phyloP scores from a whole-genome alignment of 2,329 filamentous ascomycete species.

The Curvularia verruculosa region DNA sequence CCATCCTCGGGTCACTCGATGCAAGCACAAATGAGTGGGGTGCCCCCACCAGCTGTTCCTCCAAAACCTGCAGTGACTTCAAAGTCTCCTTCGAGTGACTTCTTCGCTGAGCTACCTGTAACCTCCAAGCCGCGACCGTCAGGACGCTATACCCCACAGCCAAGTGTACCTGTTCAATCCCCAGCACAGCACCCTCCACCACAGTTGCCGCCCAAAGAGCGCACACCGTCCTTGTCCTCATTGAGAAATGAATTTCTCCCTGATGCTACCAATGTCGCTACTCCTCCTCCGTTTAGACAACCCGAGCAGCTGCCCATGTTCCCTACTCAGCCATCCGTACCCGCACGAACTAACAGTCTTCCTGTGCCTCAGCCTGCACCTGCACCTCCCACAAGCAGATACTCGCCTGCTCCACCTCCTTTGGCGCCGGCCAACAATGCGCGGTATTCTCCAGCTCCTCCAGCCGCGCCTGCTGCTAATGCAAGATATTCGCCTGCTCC shows the following conservation, averaged over 20 bases:
- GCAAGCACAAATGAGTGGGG: slow-evolving; percentile 38
- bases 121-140: slow-evolving; percentile 50
- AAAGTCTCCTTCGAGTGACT: slow-evolving; percentile 47
- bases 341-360: slow-evolving; percentile 39
- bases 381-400: slow-evolving; percentile 30
- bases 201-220: slow-evolving; percentile 40
- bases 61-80: slow-evolving; percentile 36
- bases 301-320: slow-evolving; percentile 52
- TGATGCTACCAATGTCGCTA: slow-evolving; percentile 28
- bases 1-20: slow-evolving; percentile 50
- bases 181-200: slow-evolving; percentile 28
- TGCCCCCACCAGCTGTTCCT: slow-evolving; percentile 31
- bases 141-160: slow-evolving; percentile 49
- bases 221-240: slow-evolving; percentile 45
- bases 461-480: slow-evolving; percentile 37
- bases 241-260: slow-evolving; percentile 45
- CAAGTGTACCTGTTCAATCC: slow-evolving; percentile 32
- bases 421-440: slow-evolving; percentile 37
- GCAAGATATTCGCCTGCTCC: slow-evolving; percentile 53
- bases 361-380: slow-evolving; percentile 40
- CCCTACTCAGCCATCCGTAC: slow-evolving; percentile 41
- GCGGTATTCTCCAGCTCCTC: slow-evolving; percentile 49
- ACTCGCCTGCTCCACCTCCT: slow-evolving; percentile 44
- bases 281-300: slow-evolving; percentile 45
- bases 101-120: slow-evolving; percentile 58